Evolutionary conservation across 495 filamentous ascomycete species (phyloP).

Genomic region (Rusavskia elegans): DNA sequence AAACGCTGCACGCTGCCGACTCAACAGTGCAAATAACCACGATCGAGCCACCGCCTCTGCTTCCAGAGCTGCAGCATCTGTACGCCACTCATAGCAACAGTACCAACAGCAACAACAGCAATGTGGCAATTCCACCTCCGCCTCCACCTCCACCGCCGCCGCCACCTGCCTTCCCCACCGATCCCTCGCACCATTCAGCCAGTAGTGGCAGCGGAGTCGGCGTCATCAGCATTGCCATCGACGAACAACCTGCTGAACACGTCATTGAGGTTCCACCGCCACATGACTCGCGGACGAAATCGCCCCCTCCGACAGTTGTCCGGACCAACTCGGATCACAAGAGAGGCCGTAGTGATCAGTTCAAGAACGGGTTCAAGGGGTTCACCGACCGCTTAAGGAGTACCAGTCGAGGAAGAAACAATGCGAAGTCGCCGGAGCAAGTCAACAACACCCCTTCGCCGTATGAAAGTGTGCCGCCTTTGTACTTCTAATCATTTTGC

Average conservation of each 20-base stretch:
- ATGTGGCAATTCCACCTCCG: conserved; percentile 45
- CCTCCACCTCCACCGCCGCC: conserved; percentile 40
- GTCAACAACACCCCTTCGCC: conserved; percentile 27
- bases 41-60: conserved; percentile 39
- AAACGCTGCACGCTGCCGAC: conserved; percentile 36
- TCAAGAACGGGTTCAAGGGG: conserved; percentile 46
- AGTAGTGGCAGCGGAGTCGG: conserved; percentile 22
- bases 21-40: conserved; percentile 16
- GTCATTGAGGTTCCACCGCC: conserved; percentile 15
- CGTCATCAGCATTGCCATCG: conserved; percentile 60
- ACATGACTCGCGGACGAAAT: conserved; percentile 18
- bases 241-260: conserved; percentile 36
- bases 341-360: conserved; percentile 54
- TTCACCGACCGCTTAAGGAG: conserved; percentile 54
- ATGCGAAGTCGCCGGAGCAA: conserved; percentile 13
- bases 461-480: conserved; percentile 40
- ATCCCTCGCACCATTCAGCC: conserved; percentile 26
- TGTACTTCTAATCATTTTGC: conserved; percentile 9
- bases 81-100: conserved; percentile 18
- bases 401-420: conserved; percentile 39
- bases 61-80: conserved; percentile 77
- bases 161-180: conserved; percentile 17
- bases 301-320: conserved; percentile 19
- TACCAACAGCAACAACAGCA: not conserved
- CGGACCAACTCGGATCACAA: conserved; percentile 38